These are phyloP conservation scores for Thamnidium elegans DNA, from an alignment of 192 early-diverging fungal species.

Conservation along the genomic window DNA sequence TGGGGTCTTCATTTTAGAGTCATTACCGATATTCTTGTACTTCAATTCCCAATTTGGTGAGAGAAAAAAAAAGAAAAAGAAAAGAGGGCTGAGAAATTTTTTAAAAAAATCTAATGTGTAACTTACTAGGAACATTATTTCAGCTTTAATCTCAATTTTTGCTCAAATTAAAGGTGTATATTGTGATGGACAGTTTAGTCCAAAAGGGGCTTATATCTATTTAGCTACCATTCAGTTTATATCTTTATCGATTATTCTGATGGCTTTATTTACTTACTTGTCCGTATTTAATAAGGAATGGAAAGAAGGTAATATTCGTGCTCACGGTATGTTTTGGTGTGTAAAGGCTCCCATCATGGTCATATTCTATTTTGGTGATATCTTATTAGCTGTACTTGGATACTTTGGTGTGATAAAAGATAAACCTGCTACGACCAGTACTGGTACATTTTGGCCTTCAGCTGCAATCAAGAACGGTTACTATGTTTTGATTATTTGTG, in stretches of 20 bases:
- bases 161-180: constrained; percentile 31
- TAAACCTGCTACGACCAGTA: constrained; percentile 2
- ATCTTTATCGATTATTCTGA: constrained; percentile 34
- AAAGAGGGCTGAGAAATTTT: not conserved
- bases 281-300: constrained; percentile 33
- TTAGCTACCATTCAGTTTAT: constrained; percentile 27
- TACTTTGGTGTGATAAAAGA: constrained; percentile 29
- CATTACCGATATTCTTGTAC: constrained; percentile 34
- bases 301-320: constrained; percentile 23
- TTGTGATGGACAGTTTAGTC: constrained; percentile 20
- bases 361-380: constrained; percentile 38
- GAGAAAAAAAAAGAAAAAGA: not conserved
- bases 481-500: constrained; percentile 27
- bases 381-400: constrained; percentile 16
- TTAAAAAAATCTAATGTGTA: not conserved
- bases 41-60: constrained; percentile 40
- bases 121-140: constrained; percentile 27
- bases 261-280: constrained; percentile 35
- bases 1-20: constrained; percentile 42
- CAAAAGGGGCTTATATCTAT: constrained; percentile 34
- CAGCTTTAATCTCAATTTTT: constrained; percentile 34
- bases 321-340: constrained; percentile 38
- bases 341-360: constrained; percentile 41
- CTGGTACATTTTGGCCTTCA: constrained; percentile 27
- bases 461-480: constrained; percentile 33